Base-by-base conservation (phyloP, 2,329 filamentous ascomycete species). In the Emmonsiellopsis sp. region DNA sequence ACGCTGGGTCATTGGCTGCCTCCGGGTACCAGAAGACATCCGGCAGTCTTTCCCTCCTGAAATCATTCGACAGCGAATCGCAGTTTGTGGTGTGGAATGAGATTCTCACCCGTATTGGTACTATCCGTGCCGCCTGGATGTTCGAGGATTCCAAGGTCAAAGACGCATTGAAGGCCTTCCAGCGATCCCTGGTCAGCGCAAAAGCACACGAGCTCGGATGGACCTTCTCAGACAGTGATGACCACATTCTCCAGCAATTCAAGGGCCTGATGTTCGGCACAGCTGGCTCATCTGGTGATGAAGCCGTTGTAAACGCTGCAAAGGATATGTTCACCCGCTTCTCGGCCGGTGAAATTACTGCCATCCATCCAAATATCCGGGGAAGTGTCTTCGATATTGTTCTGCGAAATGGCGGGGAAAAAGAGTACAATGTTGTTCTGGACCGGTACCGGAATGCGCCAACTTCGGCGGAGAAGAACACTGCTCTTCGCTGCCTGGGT, bases 71-170 rank as follows among this genome's bases (percentile, higher is more conserved):
- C 64, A 76, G 73, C 57, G 92, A 97, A 73, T 77, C 83, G 0
- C 88, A 95, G 63, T 96, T 90, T 60, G 88, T 96, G 40, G 92
- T 97, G 2, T 97, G 92, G 92, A 90, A 89, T 61, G 91, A 96
- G 70, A 88, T 97, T 55, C 80, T 90, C 49, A 80, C 86, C 45
- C 85, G 90, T 46, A 80, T 96, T 55, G 82, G 81, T 26, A 79
- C 84, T n/a, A 80, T 97, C 37, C 86, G 91, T 61, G 81, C 81
- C 51, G 87, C 92, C 7, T 97, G 91, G 91, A 77, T 92, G 47
- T 94, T 94, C 59, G 89, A 96, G 69, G 86, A 94, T 55, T 71
- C 85, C 57, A 77, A 83, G 56, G 68, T 66, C 49, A 85, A 82
- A 60, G 82, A 91, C 58, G 88, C 86, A 5, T 78, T 97, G 43